Conservation (phyloP, 2,329 filamentous ascomycete species). For the Fusarium guadeloupense region DNA sequence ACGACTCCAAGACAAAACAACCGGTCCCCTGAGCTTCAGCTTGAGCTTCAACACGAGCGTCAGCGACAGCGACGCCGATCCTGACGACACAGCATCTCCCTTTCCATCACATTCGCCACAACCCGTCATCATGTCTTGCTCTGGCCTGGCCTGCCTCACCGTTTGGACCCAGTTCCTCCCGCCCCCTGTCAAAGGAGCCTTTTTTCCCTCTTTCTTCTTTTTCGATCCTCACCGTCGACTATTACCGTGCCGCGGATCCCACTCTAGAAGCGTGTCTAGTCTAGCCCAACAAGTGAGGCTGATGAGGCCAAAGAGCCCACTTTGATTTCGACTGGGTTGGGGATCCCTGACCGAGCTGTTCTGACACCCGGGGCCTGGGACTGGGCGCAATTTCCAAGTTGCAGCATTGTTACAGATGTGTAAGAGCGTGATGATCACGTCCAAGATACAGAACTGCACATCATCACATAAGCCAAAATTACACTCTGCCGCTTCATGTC, state of each 20-base stretch:
- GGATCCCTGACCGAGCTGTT: constrained; percentile 13
- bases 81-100: constrained; percentile 20
- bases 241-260: neutral
- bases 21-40: neutral
- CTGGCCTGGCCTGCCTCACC: constrained; percentile 14
- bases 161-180: constrained; percentile 14
- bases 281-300: constrained; percentile 30
- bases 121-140: constrained; percentile 18
- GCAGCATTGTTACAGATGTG: constrained; percentile 39
- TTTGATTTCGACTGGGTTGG: constrained; percentile 4
- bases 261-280: neutral
- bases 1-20: neutral
- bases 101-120: constrained; percentile 16
- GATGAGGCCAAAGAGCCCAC: constrained; percentile 7
- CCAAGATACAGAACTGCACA: constrained; percentile 12
- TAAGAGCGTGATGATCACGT: constrained; percentile 18
- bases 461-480: constrained; percentile 20
- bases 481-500: neutral
- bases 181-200: constrained; percentile 13
- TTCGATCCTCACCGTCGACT: neutral
- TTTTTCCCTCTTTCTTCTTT: neutral
- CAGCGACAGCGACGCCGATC: too few species aligned
- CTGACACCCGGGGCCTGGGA: constrained; percentile 8
- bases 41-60: neutral
- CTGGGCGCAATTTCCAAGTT: constrained; percentile 34